Percentiles rank a stretch among this genome's conserved stretches.
phyloP scores from a whole-genome alignment of 2,329 filamentous ascomycete species.

The Trichophaea hybrida region DNA sequence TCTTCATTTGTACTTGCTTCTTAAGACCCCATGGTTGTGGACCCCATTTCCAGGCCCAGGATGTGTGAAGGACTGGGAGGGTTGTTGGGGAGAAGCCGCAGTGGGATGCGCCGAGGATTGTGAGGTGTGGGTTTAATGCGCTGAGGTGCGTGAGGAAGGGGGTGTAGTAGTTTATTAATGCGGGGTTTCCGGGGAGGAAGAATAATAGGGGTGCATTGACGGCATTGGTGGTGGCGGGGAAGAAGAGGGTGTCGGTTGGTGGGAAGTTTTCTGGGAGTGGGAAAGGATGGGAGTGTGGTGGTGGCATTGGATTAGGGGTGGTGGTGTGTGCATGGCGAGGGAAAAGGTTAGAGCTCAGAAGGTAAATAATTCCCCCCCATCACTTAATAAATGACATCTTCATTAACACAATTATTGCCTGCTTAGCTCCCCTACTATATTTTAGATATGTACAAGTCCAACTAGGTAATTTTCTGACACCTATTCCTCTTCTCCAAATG shows the following conservation, averaged over 20 bases:
- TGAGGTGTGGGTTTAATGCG: constrained; percentile 36
- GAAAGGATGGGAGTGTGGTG: constrained; percentile 8
- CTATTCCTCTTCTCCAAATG: constrained; percentile 56
- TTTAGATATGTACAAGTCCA: not conserved
- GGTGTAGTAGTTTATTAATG: constrained; percentile 57
- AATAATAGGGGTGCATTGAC: constrained; percentile 41
- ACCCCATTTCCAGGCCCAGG: not conserved
- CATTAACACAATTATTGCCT: no score
- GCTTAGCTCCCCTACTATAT: not conserved
- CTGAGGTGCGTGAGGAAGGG: constrained; percentile 49
- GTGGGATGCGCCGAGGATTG: constrained; percentile 43
- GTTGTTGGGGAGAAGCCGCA: constrained; percentile 40
- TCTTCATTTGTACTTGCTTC: constrained; percentile 38
- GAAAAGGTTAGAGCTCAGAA: not conserved
- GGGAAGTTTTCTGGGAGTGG: constrained; percentile 16
- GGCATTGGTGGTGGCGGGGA: constrained; percentile 4
- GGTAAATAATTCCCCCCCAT: no score
- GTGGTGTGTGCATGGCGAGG: not conserved
- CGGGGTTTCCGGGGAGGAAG: constrained; percentile 64
- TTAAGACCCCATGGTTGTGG: not conserved
- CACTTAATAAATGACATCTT: no score
- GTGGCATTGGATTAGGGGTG: not conserved
- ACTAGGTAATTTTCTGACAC: not conserved
- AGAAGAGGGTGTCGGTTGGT: constrained; percentile 18
- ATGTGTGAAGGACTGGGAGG: no score